phyloP scores from a whole-genome alignment of 345 rosid species.

The Boechera stricta region DNA sequence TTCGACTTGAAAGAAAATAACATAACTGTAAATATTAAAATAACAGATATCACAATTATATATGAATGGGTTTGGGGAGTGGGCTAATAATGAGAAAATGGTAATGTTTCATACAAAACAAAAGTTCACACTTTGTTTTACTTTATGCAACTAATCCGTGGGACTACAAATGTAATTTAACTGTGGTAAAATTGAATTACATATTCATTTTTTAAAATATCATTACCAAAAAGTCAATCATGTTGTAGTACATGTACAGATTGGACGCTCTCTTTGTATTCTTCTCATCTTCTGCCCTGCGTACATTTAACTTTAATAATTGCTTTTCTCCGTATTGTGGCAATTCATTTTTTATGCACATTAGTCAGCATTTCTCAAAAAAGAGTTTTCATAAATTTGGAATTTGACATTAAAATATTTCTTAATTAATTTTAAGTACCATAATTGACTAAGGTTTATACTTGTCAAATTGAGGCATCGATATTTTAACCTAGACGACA shows the following conservation, averaged over 20 bases:
- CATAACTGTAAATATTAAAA: neutral
- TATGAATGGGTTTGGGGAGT: neutral
- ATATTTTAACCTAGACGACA: too few relatives aligned
- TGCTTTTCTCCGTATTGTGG: slow-evolving; percentile 8
- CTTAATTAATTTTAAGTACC: neutral
- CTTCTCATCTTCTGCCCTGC: neutral
- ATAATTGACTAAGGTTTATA: neutral
- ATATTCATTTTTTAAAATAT: neutral
- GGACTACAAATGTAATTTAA: slow-evolving; percentile 19
- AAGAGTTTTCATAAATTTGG: too few relatives aligned
- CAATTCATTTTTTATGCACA: neutral
- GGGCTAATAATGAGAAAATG: slow-evolving; percentile 15
- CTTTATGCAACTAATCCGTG: slow-evolving; percentile 6
- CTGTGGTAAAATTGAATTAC: neutral
- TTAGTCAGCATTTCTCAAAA: too few relatives aligned
- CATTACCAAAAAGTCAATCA: slow-evolving; percentile 38
- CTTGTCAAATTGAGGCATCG: too few relatives aligned
- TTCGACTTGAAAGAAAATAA: neutral
- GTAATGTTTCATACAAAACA: neutral
- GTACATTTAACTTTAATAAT: slow-evolving; percentile 19
- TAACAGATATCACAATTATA: slow-evolving; percentile 3
- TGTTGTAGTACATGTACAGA: slow-evolving; percentile 39
- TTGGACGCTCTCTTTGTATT: slow-evolving; percentile 35
- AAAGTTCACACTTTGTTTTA: slow-evolving; percentile 34
- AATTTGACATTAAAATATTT: too few relatives aligned